phyloP scores from a whole-genome alignment of 208 protist species.

The Leishmania tarentolae region DNA sequence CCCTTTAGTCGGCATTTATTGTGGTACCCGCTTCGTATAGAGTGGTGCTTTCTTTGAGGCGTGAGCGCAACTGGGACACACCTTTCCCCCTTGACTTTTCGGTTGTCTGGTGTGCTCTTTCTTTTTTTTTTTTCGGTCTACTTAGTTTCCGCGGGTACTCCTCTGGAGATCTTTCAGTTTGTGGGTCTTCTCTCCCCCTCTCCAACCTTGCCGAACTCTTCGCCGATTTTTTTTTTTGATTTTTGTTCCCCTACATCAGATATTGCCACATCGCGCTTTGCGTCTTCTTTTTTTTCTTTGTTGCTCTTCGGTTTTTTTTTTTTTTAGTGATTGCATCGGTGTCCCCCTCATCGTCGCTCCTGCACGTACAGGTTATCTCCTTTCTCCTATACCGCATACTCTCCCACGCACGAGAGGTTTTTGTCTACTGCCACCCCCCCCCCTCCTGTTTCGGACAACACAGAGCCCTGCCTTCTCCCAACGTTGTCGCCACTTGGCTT shows the following conservation, averaged over 20 bases:
- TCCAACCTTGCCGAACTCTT: background rate
- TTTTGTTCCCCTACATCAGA: background rate
- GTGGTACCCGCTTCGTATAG: background rate
- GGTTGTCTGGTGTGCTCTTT: background rate
- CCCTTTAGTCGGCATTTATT: background rate
- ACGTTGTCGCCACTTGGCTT: background rate
- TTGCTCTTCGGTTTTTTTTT: background rate
- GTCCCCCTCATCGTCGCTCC: background rate
- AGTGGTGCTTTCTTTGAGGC: background rate
- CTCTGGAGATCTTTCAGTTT: background rate
- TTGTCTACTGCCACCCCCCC: background rate
- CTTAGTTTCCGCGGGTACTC: background rate
- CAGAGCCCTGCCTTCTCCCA: background rate
- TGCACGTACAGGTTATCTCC: background rate
- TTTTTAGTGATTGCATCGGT: background rate
- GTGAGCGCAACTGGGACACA: background rate
- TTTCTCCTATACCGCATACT: background rate
- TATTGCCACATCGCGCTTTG: background rate
- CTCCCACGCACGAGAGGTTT: background rate
- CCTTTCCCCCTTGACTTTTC: background rate
- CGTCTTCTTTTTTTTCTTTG: background rate
- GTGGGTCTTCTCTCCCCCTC: background rate
- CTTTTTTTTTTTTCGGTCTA: background rate
- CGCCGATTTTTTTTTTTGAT: background rate
- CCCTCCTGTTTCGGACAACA: background rate